Evolutionary conservation across 2,329 filamentous ascomycete genomes (phyloP).

Genomic region (Phaeosphaeriaceae sp.): DNA sequence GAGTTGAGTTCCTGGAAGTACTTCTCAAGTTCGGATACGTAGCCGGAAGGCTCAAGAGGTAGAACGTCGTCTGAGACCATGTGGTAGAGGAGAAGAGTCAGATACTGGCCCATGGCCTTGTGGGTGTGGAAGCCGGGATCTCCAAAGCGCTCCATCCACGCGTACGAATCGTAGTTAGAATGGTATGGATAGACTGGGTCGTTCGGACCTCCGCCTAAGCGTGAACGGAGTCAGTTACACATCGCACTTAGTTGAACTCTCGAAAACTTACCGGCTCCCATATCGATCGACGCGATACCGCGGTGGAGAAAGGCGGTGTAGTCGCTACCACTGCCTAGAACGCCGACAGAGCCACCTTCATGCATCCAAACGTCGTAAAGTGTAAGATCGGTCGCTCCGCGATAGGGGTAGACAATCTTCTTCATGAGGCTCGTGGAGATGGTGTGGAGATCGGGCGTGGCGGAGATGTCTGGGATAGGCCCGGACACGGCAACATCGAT

Average conservation of each 20-base stretch:
- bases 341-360: constrained; percentile 47
- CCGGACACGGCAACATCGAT: constrained; percentile 59
- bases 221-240: no score
- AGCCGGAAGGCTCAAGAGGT: constrained; percentile 49
- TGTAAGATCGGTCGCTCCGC: constrained; percentile 47
- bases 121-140: constrained; percentile 60
- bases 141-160: constrained; percentile 61
- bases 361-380: constrained; percentile 55
- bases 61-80: constrained; percentile 48
- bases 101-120: constrained; percentile 57
- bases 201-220: constrained; percentile 40
- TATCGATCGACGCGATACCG: constrained; percentile 52
- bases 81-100: constrained; percentile 53
- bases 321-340: constrained; percentile 56
- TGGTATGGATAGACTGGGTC: constrained; percentile 59
- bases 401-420: constrained; percentile 52
- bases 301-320: constrained; percentile 57
- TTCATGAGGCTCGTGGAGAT: constrained; percentile 47
- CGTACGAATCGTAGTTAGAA: constrained; percentile 56
- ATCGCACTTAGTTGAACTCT: no score
- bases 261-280: constrained; percentile 52
- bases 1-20: constrained; percentile 46
- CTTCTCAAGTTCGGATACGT: constrained; percentile 45
- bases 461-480: constrained; percentile 47
- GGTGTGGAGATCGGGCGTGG: constrained; percentile 51